Percentiles rank a stretch among this genome's conserved stretches.
Conservation (phyloP, 2,329 filamentous ascomycete genomes). For the Colletotrichum lindemuthianum region DNA sequence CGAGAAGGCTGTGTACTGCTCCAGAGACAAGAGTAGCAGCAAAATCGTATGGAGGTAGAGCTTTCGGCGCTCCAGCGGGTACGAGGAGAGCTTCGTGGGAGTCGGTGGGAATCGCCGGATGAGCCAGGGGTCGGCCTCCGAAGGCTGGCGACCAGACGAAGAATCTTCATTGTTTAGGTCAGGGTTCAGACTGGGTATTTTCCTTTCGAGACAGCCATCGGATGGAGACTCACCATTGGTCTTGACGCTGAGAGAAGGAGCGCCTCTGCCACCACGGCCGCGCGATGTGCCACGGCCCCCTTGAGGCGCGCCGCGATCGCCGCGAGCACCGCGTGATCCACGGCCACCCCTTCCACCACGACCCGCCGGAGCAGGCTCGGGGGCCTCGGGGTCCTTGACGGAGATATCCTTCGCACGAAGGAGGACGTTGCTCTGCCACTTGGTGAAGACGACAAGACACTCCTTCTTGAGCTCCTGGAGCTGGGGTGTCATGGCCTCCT, state of each 20-base stretch:
- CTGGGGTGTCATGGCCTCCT: constrained; percentile 41
- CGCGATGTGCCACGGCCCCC: constrained; percentile 29
- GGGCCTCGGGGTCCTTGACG: constrained; percentile 53
- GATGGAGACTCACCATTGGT: constrained; percentile 36
- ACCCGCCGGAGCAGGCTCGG: constrained; percentile 35
- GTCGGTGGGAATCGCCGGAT: constrained; percentile 66
- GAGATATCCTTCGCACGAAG: constrained; percentile 76
- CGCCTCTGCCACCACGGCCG: constrained; percentile 33
- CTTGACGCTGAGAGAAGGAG: constrained; percentile 26
- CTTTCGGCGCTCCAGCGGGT: constrained; percentile 69
- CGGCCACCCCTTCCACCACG: constrained; percentile 49
- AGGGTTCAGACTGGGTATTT: neutral
- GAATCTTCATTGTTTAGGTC: constrained; percentile 13
- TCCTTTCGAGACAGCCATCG: neutral
- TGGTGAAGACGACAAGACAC: constrained; percentile 76
- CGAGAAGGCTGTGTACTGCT: constrained; percentile 80
- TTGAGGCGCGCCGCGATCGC: constrained; percentile 32
- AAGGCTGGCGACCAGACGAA: constrained; percentile 1
- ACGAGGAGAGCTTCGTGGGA: constrained; percentile 67
- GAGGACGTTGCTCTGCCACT: constrained; percentile 80
- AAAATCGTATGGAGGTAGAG: constrained; percentile 78
- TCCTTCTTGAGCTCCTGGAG: constrained; percentile 72
- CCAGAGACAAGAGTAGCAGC: constrained; percentile 77
- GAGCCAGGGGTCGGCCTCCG: constrained; percentile 57
- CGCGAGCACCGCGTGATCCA: constrained; percentile 38